Conservation (phyloP, 768 basidiomycete species). For the Suillus variegatus region DNA sequence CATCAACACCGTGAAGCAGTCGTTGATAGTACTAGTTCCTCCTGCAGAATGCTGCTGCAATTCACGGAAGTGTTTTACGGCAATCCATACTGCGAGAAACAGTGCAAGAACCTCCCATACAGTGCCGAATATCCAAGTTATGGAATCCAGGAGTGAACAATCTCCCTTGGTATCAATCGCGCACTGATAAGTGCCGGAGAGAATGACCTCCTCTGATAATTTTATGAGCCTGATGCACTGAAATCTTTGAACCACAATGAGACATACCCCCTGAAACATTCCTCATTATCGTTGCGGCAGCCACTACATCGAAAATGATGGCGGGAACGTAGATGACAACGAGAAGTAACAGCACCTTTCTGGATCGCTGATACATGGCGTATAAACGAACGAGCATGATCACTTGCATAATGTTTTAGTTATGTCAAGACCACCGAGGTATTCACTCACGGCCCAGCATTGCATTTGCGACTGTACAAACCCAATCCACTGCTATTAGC, state of each 20-base stretch:
- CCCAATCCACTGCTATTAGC: fast-evolving
- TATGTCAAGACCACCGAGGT: not conserved
- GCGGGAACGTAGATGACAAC: not conserved
- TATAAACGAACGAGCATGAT: not conserved
- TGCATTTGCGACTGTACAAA: not conserved
- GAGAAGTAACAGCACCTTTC: not conserved
- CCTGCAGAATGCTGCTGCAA: not conserved
- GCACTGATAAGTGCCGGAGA: not conserved
- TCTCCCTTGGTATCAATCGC: not conserved
- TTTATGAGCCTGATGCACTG: not conserved
- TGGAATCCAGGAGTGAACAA: not conserved
- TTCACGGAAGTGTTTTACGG: not conserved
- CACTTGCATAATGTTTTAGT: not conserved
- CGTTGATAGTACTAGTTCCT: not conserved
- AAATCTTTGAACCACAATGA: not conserved
- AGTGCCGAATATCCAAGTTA: not conserved
- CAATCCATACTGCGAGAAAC: not conserved
- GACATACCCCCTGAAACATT: not conserved
- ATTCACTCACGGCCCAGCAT: not conserved
- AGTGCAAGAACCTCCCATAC: not conserved
- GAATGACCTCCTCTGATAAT: not conserved
- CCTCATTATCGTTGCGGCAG: not conserved
- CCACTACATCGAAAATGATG: not conserved
- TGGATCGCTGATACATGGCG: not conserved
- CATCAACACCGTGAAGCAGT: not conserved